Conservation (phyloP, 2,329 filamentous ascomycete species). For the Fusarium ramigenum region DNA sequence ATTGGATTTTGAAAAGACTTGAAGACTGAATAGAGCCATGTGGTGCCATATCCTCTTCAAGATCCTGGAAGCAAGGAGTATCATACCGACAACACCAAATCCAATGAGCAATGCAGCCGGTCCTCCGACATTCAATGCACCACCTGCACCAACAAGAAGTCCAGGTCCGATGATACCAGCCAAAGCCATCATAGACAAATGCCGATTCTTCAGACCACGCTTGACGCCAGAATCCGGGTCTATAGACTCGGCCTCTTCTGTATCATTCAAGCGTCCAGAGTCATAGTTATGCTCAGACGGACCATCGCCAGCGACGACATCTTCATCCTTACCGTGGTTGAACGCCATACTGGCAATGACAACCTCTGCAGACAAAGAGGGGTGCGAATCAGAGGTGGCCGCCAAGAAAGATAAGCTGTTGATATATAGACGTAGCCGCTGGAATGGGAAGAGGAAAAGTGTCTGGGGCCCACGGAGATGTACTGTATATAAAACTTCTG, state of each 20-base stretch:
- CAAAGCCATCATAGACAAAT: slow-evolving; percentile 72
- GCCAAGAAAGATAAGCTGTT: not conserved
- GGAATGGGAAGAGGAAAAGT: not conserved
- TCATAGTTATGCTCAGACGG: slow-evolving; percentile 34
- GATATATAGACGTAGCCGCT: not conserved
- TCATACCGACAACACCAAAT: slow-evolving; percentile 70
- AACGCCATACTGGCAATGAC: slow-evolving; percentile 22
- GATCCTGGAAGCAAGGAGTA: not conserved
- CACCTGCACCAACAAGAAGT: slow-evolving; percentile 75
- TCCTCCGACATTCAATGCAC: slow-evolving; percentile 73
- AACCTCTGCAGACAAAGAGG: slow-evolving; percentile 4
- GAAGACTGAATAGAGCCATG: not conserved
- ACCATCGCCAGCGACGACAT: slow-evolving; percentile 31
- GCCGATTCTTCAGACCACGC: slow-evolving; percentile 73
- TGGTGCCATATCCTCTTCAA: not conserved
- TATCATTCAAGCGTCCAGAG: slow-evolving; percentile 22
- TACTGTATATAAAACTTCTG: slow-evolving; percentile 11
- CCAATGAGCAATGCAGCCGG: slow-evolving; percentile 78
- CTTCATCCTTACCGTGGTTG: slow-evolving; percentile 34
- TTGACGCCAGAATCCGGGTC: slow-evolving; percentile 73
- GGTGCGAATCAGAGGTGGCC: not conserved
- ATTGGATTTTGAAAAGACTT: not conserved
- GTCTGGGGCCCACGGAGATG: not conserved
- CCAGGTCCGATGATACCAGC: slow-evolving; percentile 75
- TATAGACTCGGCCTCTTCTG: slow-evolving; percentile 53